phyloP scores from a whole-genome alignment of 2,329 filamentous ascomycete species.

The Aspergillus neotritici region DNA sequence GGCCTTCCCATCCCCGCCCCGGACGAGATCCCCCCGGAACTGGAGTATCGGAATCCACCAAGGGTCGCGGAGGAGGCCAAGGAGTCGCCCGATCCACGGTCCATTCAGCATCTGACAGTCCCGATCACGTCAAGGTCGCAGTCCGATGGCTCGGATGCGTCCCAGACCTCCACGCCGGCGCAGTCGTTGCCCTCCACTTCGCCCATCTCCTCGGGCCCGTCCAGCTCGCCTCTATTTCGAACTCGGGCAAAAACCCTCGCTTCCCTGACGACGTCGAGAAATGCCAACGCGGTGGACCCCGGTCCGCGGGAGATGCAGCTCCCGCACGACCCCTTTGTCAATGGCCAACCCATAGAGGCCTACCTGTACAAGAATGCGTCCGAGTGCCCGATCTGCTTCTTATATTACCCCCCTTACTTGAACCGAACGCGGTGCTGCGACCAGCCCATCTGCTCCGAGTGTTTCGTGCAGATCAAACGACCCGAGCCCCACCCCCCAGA shows the following conservation, averaged over 20 bases:
- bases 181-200: slow-evolving; percentile 57
- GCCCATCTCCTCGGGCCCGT: slow-evolving; percentile 46
- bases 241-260: slow-evolving; percentile 85
- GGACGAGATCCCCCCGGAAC: slow-evolving; percentile 72
- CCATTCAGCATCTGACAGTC: slow-evolving; percentile 67
- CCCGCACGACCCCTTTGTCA: slow-evolving; percentile 78
- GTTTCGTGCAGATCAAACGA: slow-evolving; percentile 97
- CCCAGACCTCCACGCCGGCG: slow-evolving; percentile 57
- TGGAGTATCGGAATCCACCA: slow-evolving; percentile 49
- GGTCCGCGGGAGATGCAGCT: slow-evolving; percentile 71
- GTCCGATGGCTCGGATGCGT: slow-evolving; percentile 70
- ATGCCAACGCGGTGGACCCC: slow-evolving; percentile 65
- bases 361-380: slow-evolving; percentile 84
- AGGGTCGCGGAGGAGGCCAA: slow-evolving; percentile 40
- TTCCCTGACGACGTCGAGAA: slow-evolving; percentile 69
- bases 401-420: slow-evolving; percentile 90
- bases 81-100: slow-evolving; percentile 50
- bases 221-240: slow-evolving; percentile 60
- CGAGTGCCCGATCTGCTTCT: slow-evolving; percentile 94
- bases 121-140: slow-evolving; percentile 72
- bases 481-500: slow-evolving; percentile 86
- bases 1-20: slow-evolving; percentile 77
- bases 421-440: slow-evolving; percentile 95
- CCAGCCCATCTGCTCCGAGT: slow-evolving; percentile 94
- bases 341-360: slow-evolving; percentile 89